phyloP scores from a whole-genome alignment of 192 early-diverging fungal species.

The Pecoramyces ruminantium region DNA sequence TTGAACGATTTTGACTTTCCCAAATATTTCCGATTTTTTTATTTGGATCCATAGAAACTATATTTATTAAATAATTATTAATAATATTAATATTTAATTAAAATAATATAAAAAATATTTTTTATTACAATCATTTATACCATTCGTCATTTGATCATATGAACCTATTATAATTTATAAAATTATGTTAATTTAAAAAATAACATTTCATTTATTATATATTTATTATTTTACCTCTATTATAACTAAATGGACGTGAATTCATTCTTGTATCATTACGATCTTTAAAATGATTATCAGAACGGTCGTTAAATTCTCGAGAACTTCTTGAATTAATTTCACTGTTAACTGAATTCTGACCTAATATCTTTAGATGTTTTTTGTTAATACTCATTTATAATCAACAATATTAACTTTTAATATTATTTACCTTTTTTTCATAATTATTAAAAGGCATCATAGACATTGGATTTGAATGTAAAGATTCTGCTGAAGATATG shows the following conservation, averaged over 20 bases:
- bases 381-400: too few species aligned
- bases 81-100: background rate
- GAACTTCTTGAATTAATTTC: background rate
- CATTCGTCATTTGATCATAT: background rate
- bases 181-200: too few species aligned
- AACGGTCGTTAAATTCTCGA: background rate
- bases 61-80: background rate
- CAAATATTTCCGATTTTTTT: background rate
- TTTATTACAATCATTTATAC: background rate
- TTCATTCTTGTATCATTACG: background rate
- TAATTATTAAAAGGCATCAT: background rate
- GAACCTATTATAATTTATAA: background rate
- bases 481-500: background rate
- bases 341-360: background rate
- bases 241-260: background rate
- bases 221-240: background rate
- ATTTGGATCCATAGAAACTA: background rate
- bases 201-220: too few species aligned
- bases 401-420: too few species aligned
- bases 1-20: background rate
- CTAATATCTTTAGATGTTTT: background rate
- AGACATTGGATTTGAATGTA: background rate
- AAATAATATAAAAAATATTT: too few species aligned
- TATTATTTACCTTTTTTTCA: background rate
- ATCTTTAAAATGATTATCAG: background rate